These are phyloP conservation scores for Cyberlindnera japonica DNA, from an alignment of 805 yeast genomes.

Conservation along the genomic window DNA sequence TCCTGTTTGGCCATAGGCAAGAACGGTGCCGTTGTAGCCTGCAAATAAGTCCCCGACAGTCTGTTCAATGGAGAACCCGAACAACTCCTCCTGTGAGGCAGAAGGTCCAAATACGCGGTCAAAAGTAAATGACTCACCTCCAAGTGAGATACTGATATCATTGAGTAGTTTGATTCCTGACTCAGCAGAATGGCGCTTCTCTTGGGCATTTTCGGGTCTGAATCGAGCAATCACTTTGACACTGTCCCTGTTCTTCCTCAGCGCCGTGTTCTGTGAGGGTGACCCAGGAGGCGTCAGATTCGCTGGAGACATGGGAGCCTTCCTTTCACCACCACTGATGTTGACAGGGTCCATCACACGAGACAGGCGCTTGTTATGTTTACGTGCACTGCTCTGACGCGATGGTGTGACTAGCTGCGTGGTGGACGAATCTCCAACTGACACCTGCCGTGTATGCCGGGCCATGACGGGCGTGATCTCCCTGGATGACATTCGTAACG, in stretches of 20 bases:
- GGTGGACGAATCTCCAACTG: background rate
- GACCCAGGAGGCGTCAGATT: slow-evolving; percentile 11
- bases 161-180: slow-evolving; percentile 7
- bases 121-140: slow-evolving; percentile 44
- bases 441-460: background rate
- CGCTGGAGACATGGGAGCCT: too few relatives aligned
- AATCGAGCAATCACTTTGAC: slow-evolving; percentile 72
- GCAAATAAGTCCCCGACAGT: slow-evolving; percentile 66
- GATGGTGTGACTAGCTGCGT: slow-evolving; percentile 2
- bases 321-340: too few relatives aligned
- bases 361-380: slow-evolving; percentile 4
- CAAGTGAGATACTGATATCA: slow-evolving; percentile 11
- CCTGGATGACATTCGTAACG: background rate
- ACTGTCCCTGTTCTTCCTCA: slow-evolving; percentile 26
- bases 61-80: slow-evolving; percentile 52
- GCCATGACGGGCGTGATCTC: slow-evolving; percentile 1
- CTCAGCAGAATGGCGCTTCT: slow-evolving; percentile 12
- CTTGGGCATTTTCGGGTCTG: slow-evolving; percentile 50
- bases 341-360: slow-evolving; percentile 1
- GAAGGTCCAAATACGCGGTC: slow-evolving; percentile 58
- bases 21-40: slow-evolving; percentile 75
- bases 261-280: slow-evolving; percentile 1
- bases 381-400: background rate
- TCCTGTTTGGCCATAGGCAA: slow-evolving; percentile 80
- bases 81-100: slow-evolving; percentile 54